Percentiles rank a stretch among this genome's conserved stretches.
phyloP scores from a whole-genome alignment of 495 filamentous ascomycete species.

The Aspergillus leporis region DNA sequence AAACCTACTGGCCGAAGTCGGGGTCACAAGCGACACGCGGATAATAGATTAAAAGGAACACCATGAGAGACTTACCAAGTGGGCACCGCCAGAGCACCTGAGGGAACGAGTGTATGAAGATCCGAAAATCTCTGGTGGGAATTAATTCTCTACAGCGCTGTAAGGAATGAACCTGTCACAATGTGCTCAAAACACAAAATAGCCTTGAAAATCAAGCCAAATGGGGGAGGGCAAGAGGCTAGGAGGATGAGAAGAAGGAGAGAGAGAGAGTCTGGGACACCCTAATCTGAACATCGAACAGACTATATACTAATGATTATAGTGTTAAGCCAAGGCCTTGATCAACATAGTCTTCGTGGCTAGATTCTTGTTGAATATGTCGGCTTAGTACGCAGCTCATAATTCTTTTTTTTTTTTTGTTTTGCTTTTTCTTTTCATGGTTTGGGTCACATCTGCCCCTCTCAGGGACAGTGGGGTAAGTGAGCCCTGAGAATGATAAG shows the following conservation, averaged over 20 bases:
- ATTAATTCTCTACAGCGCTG: too few relatives aligned
- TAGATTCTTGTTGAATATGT: not conserved
- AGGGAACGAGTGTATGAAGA: not conserved
- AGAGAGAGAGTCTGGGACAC: not conserved
- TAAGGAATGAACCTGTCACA: not conserved
- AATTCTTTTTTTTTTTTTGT: not conserved
- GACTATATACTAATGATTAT: slow-evolving; percentile 1
- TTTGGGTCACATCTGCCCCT: too few relatives aligned
- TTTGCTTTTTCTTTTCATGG: not conserved
- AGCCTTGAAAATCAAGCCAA: not conserved
- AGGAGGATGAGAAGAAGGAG: not conserved
- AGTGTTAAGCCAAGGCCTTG: not conserved
- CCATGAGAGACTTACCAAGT: slow-evolving; percentile 3
- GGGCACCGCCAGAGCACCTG: not conserved
- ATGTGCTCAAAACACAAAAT: not conserved
- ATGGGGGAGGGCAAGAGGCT: not conserved
- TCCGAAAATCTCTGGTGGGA: not conserved
- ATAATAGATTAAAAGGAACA: not conserved
- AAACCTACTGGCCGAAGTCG: not conserved
- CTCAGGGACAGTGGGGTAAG: not conserved
- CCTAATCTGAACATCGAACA: not conserved
- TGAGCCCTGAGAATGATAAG: not conserved
- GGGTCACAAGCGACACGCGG: not conserved
- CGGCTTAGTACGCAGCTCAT: not conserved
- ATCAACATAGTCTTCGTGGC: slow-evolving; percentile 1